Evolutionary conservation across 352 stramenopile species (phyloP).

Genomic region (Peronospora belbahrii): DNA sequence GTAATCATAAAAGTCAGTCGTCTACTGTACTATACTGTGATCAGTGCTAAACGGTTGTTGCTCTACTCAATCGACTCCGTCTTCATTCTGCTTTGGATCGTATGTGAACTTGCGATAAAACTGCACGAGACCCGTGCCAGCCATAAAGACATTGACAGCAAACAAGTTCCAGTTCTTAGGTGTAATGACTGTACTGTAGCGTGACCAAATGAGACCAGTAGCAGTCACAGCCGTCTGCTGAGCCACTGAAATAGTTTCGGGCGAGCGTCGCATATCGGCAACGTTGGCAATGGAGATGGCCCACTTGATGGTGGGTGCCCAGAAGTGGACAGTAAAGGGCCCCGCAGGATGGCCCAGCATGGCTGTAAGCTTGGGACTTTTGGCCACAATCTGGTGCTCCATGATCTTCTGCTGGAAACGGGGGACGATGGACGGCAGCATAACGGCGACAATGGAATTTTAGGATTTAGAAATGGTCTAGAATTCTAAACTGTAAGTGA

Average conservation of each 20-base stretch:
- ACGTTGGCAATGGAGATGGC: constrained; percentile 83
- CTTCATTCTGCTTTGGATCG: constrained; percentile 1
- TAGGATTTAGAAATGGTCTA: no score
- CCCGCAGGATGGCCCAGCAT: constrained; percentile 73
- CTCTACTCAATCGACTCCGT: not conserved
- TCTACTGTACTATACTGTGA: not conserved
- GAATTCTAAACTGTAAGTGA: no score
- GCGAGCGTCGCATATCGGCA: constrained; percentile 71
- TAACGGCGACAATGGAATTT: constrained; percentile 7
- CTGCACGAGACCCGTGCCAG: constrained; percentile 60
- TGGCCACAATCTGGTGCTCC: constrained; percentile 55
- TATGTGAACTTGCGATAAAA: constrained; percentile 48
- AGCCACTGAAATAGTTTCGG: constrained; percentile 74
- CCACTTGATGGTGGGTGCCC: constrained; percentile 86
- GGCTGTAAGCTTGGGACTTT: constrained; percentile 51
- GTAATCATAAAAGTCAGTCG: not conserved
- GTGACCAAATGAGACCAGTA: constrained; percentile 87
- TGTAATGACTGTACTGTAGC: constrained; percentile 84
- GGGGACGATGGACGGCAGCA: constrained; percentile 67
- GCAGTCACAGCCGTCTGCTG: constrained; percentile 72
- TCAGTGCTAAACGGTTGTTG: not conserved
- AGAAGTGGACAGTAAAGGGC: constrained; percentile 86
- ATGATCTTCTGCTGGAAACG: constrained; percentile 70
- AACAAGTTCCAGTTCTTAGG: constrained; percentile 90
- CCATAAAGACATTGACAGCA: constrained; percentile 87